phyloP scores from a whole-genome alignment of 441 rosid genomes.

The Kokia cookei region DNA sequence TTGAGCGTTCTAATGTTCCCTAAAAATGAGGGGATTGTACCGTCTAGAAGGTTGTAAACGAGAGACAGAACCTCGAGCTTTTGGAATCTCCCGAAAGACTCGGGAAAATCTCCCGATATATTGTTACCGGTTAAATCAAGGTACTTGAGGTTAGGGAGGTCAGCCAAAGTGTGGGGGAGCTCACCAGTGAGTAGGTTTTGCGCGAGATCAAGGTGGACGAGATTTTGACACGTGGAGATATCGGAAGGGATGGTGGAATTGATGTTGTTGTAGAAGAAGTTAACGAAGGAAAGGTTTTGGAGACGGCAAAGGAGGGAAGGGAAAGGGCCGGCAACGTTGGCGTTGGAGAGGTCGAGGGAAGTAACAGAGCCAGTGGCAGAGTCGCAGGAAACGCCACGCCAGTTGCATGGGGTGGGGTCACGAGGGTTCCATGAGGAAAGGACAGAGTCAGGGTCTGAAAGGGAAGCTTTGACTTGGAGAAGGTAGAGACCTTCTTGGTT shows the following conservation, averaged over 20 bases:
- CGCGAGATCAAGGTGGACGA: slow-evolving; percentile 63
- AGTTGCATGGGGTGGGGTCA: slow-evolving; percentile 57
- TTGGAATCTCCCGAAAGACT: slow-evolving; percentile 54
- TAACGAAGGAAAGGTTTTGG: slow-evolving; percentile 45
- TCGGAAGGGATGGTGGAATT: slow-evolving; percentile 55
- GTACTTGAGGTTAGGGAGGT: slow-evolving; percentile 38
- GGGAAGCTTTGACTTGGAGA: slow-evolving; percentile 40
- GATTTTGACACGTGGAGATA: slow-evolving; percentile 49
- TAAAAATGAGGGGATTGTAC: slow-evolving; percentile 53
- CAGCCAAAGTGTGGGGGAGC: slow-evolving; percentile 49
- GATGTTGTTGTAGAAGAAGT: slow-evolving; percentile 59
- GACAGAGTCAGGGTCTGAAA: slow-evolving; percentile 57
- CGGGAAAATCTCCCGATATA: slow-evolving; percentile 86
- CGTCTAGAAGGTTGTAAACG: slow-evolving; percentile 68
- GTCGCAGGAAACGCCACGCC: slow-evolving; percentile 67
- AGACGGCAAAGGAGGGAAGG: slow-evolving; percentile 75
- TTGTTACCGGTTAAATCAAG: slow-evolving; percentile 81
- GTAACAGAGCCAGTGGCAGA: slow-evolving; percentile 36
- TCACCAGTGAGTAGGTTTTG: slow-evolving; percentile 74
- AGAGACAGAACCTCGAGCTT: slow-evolving; percentile 81
- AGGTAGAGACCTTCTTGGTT: slow-evolving; percentile 83
- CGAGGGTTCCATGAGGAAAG: slow-evolving; percentile 75
- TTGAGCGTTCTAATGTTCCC: slow-evolving; percentile 64
- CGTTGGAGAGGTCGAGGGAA: slow-evolving; percentile 57
- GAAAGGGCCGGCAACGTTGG: slow-evolving; percentile 67